A percentile compares a stretch with the other conserved stretches of the same genome.
These are phyloP conservation scores for Xylaria curta DNA, from an alignment of 495 filamentous ascomycete genomes.

Conservation along the genomic window DNA sequence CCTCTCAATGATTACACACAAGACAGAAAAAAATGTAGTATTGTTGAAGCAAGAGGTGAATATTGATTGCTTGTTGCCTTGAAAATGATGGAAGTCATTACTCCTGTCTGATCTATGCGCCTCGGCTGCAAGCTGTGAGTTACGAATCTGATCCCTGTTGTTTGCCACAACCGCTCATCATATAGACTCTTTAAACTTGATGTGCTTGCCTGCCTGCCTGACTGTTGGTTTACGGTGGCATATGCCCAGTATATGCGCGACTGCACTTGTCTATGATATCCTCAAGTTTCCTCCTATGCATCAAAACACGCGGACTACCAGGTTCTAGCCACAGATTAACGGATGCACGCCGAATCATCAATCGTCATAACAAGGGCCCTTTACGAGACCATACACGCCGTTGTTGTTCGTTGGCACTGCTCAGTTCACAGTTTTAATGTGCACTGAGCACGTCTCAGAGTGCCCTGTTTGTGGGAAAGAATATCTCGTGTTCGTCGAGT, in stretches of 20 bases:
- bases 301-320: constrained; percentile 7
- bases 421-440: constrained; percentile 51
- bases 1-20: constrained; percentile 20
- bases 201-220: neutral
- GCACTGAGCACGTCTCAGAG: constrained; percentile 53
- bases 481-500: constrained; percentile 58
- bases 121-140: constrained; percentile 17
- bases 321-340: constrained; percentile 17
- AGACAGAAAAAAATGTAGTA: constrained; percentile 21
- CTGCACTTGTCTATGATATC: constrained; percentile 21
- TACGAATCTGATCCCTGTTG: constrained; percentile 10
- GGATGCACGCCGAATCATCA: constrained; percentile 18
- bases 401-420: constrained; percentile 30
- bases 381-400: constrained; percentile 10
- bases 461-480: constrained; percentile 60
- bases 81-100: constrained; percentile 8
- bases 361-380: constrained; percentile 3
- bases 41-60: constrained; percentile 1
- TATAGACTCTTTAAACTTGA: neutral
- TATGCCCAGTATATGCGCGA: neutral
- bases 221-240: constrained; percentile 5
- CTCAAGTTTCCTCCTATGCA: constrained; percentile 11
- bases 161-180: constrained; percentile 9
- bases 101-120: constrained; percentile 1
- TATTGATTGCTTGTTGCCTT: constrained; percentile 10